Evolutionary conservation across 106 monocot species (phyloP), one percentile per base, ranked within the genome.

Genomic region (Dendrobium huoshanense): DNA sequence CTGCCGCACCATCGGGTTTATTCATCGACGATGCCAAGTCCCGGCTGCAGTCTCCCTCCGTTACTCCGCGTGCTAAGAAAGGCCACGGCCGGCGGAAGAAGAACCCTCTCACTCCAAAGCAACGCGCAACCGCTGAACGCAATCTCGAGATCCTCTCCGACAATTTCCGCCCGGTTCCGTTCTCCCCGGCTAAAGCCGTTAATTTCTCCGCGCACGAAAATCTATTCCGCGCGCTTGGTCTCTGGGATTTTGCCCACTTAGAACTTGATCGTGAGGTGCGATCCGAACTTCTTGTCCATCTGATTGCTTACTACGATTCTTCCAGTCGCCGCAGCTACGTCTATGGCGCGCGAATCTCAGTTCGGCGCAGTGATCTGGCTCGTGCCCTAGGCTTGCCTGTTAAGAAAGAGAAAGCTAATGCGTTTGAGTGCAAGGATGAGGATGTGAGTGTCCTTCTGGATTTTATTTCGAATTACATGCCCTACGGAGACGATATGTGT

Each of bases 221-320:
- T 4, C 83, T 87, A 13, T 87, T 95, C 85, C 91, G 86, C 51
- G 61, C 86, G 75, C 89, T 95, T 4, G 89, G 88, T 10, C 85
- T 95, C 8, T 89, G 89, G 88, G 89, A 87, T 72, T 95, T 95
- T 75, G 86, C 77, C 7, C 83, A 83, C 77, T 78, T 87, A 42
- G 75, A 81, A 4, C 83, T 91, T 31, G 79, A 74, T 55, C 29
- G 29, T n/a, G 82, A 78, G 13, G 37, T 92, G 54, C 83, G 89
- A 54, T 6, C 83, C 15, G 95, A 95, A 78, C 83, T 95, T 65
- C 76, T 95, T 18, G 54, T 78, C 11, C 72, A 65, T 1, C 80
- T 95, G 70, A 86, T 95, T 64, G 89, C 93, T 24, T 80, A 82
- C 82, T 95, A 95, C 73, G 93, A 93, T 68, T 78, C 51, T 2